Evolutionary conservation across 148 eudicot genomes (phyloP).

Genomic region (Camellia japonica): DNA sequence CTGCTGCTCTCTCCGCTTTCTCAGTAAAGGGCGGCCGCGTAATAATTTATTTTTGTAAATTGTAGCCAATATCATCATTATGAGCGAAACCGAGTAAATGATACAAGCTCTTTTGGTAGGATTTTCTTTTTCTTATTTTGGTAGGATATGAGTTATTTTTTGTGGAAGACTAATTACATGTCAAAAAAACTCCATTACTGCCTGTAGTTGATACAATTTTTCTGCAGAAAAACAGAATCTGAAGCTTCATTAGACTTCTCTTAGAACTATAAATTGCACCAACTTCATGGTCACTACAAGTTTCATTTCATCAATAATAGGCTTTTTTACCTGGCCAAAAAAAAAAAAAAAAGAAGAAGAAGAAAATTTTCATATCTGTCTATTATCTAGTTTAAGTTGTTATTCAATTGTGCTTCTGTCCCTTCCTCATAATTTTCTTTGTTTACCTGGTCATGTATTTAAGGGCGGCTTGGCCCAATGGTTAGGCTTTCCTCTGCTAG

Average conservation of each 20-base stretch:
- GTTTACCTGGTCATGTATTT: too few relatives aligned
- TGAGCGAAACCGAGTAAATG: too few relatives aligned
- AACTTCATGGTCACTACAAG: neutral
- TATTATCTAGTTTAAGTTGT: neutral
- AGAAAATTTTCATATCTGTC: neutral
- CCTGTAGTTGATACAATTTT: neutral
- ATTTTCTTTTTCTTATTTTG: too few relatives aligned
- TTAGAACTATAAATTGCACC: neutral
- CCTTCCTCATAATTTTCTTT: too few relatives aligned
- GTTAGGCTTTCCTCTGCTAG: too few relatives aligned
- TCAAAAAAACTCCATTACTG: neutral
- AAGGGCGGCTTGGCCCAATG: too few relatives aligned
- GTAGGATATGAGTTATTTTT: neutral
- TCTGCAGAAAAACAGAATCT: neutral
- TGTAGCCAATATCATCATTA: too few relatives aligned
- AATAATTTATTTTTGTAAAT: too few relatives aligned
- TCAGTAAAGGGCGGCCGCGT: too few relatives aligned
- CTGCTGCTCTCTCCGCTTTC: too few relatives aligned
- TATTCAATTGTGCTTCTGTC: neutral
- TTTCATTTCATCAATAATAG: neutral
- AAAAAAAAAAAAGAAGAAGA: too few relatives aligned
- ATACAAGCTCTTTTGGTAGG: too few relatives aligned
- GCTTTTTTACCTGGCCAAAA: neutral
- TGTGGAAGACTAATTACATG: neutral
- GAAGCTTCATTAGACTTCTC: neutral